phyloP scores from a whole-genome alignment of 2,329 filamentous ascomycete species.

The Fusarium sacchari region DNA sequence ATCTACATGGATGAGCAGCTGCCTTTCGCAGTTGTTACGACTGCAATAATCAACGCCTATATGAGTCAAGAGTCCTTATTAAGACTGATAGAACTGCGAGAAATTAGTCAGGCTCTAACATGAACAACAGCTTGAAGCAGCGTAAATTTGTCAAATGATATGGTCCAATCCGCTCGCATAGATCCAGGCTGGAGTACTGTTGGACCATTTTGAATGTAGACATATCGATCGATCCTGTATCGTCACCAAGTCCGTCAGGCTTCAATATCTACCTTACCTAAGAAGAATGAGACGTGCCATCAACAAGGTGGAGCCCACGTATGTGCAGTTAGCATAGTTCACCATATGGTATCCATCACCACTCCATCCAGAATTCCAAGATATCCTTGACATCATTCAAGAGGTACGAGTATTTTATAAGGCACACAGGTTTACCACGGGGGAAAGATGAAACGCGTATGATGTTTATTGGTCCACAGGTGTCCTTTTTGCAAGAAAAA shows the following conservation, averaged over 20 bases:
- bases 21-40: neutral
- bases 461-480: conserved; percentile 24
- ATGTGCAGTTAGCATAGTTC: neutral
- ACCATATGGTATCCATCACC: neutral
- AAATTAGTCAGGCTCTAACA: neutral
- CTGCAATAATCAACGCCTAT: neutral
- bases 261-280: neutral
- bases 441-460: neutral
- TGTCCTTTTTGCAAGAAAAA: conserved; percentile 19
- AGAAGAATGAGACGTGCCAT: neutral
- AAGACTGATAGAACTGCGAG: neutral
- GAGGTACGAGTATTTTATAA: neutral
- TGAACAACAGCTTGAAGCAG: neutral
- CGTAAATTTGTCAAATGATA: neutral
- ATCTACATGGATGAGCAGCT: neutral
- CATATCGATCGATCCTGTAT: neutral
- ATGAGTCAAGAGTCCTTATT: neutral
- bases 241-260: neutral
- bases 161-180: neutral
- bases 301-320: neutral
- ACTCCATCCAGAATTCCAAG: neutral
- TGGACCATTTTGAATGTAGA: neutral
- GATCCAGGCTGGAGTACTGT: neutral
- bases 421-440: neutral
- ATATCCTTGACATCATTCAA: neutral